phyloP scores from a whole-genome alignment of 176 grass and related monocot genomes.

The Carex pumila region DNA sequence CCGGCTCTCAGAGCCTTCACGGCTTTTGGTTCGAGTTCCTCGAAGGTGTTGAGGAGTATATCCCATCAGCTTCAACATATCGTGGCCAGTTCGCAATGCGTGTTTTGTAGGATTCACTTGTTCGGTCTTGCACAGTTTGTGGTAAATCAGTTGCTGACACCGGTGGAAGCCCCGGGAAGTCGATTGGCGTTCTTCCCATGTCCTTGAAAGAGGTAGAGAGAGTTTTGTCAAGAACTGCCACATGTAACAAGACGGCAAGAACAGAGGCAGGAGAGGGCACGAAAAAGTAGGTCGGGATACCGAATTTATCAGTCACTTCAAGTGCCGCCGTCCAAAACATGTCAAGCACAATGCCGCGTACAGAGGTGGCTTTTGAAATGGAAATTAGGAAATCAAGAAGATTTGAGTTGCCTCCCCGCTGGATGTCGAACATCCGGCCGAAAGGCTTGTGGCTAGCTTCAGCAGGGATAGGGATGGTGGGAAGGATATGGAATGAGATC shows the following conservation, averaged over 20 bases:
- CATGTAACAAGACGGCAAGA: constrained; percentile 34
- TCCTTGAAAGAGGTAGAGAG: constrained; percentile 32
- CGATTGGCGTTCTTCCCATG: constrained; percentile 28
- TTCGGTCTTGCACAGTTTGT: constrained; percentile 24
- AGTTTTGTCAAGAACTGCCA: neutral
- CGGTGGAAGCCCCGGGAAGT: constrained; percentile 39
- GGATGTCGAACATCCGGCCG: neutral
- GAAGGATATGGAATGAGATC: constrained; percentile 43
- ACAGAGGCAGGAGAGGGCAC: constrained; percentile 27
- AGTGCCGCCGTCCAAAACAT: constrained; percentile 58
- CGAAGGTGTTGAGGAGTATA: constrained; percentile 75
- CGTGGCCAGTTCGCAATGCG: constrained; percentile 28
- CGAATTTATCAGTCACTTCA: constrained; percentile 35
- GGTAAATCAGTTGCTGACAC: constrained; percentile 42
- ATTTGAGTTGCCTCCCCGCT: constrained; percentile 12
- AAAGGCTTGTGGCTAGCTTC: neutral
- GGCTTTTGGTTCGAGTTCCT: constrained; percentile 43
- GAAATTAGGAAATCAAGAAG: constrained; percentile 45
- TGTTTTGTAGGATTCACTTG: constrained; percentile 7
- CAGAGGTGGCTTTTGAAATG: neutral
- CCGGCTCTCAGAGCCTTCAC: constrained; percentile 33
- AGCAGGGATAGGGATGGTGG: neutral
- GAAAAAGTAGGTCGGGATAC: constrained; percentile 47
- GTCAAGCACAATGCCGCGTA: constrained; percentile 41
- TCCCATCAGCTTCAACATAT: constrained; percentile 29